Evolutionary conservation across 345 rosid genomes (phyloP), one percentile per base, ranked within the genome.

Genomic region (Turritis glabra): DNA sequence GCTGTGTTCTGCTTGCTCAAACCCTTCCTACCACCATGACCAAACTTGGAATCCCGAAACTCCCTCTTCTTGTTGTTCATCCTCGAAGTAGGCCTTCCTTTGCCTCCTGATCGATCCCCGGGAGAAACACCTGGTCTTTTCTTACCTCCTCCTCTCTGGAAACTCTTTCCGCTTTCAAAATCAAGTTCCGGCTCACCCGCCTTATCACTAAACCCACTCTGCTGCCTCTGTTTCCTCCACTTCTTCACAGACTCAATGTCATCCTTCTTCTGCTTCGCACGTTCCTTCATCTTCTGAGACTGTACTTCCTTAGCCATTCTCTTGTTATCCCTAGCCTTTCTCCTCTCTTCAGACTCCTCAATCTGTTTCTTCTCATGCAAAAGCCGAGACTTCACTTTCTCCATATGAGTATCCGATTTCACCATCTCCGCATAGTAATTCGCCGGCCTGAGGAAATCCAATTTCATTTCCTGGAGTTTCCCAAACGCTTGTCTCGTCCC

Each of bases 351-450:
- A 4, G 96, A 77, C 82, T 92, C 98, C 82, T 89, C 87, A 2
- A 85, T 88, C 77, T 77, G 82, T 67, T 62, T 90, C 89, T 85
- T 89, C 83, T 88, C 91, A 0, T 85, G 62, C 80, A 88, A 43
- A 66, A 90, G 94, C 77, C 81, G 73, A n/a, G 85, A 73, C 88
- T 90, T 95, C 68, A 92, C 93, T 60, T 90, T 92, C 84, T 71
- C 89, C 97, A 92, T 90, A 65, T 92, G 94, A 9, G 80, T 46
- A 77, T 95, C 96, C 0, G 91, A 75, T 74, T 92, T 95, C 68
- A 86, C 89, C 97, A 92, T 92, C 83, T 95, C 90, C 0, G 96
- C 94, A n/a, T 86, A 90, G 75, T 92, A 90, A 78, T 92, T 92
- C 1, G 88, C 2, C 0, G 94, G 97, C 84, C 98, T 88, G 23